phyloP scores from a whole-genome alignment of 192 early-diverging fungal species.

The Backusella tuberculispora region DNA sequence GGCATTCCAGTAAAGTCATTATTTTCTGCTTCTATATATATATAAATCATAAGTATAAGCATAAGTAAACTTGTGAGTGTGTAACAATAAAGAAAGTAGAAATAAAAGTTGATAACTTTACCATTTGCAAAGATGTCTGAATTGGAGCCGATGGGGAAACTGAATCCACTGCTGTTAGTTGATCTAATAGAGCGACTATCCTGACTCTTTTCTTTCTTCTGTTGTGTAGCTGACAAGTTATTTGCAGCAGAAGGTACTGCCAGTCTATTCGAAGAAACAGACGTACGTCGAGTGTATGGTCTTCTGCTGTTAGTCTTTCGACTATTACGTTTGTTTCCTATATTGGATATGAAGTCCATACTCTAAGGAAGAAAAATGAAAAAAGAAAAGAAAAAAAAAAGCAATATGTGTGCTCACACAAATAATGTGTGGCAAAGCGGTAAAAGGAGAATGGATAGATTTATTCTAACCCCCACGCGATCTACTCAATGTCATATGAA shows the following conservation, averaged over 20 bases:
- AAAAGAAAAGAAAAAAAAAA: background rate
- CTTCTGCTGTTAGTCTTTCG: slow-evolving; percentile 18
- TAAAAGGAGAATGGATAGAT: slow-evolving; percentile 10
- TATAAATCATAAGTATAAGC: background rate
- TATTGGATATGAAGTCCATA: slow-evolving; percentile 25
- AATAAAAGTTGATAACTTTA: background rate
- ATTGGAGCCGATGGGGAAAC: background rate
- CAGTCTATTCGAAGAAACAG: slow-evolving; percentile 7
- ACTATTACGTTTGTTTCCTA: slow-evolving; percentile 21
- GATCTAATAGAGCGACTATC: slow-evolving; percentile 9
- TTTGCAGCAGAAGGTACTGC: background rate
- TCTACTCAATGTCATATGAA: slow-evolving; percentile 5
- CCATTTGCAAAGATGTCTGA: slow-evolving; percentile 4
- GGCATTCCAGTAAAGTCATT: background rate
- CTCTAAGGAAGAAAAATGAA: background rate
- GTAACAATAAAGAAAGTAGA: background rate
- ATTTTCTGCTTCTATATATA: background rate
- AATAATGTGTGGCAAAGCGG: slow-evolving; percentile 6
- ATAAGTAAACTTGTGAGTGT: background rate
- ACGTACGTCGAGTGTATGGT: slow-evolving; percentile 20
- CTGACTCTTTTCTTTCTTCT: background rate
- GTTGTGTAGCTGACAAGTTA: background rate
- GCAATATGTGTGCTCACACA: background rate
- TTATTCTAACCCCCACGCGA: slow-evolving; percentile 12
- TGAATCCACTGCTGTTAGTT: slow-evolving; percentile 10